These are phyloP conservation scores for Hymenoscyphus infarciens DNA, from an alignment of 2,329 filamentous ascomycete species.

Conservation along the genomic window DNA sequence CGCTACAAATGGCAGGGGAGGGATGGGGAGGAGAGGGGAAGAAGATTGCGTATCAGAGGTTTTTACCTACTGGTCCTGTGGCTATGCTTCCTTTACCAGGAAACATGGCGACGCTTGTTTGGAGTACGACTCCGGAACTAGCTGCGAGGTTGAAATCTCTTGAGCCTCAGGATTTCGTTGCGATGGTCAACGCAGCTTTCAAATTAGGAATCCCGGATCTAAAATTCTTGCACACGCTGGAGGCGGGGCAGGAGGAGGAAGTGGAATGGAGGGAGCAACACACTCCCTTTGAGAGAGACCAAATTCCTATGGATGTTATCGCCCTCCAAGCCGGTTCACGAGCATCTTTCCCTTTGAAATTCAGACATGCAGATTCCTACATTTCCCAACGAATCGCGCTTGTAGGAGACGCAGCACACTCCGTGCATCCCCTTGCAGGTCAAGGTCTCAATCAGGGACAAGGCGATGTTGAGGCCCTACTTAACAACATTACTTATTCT, in stretches of 20 bases:
- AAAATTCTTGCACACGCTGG: conserved; percentile 70
- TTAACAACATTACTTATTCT: conserved; percentile 69
- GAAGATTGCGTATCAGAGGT: conserved; percentile 90
- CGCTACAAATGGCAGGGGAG: conserved; percentile 65
- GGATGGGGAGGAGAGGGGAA: conserved; percentile 50
- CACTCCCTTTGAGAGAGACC: conserved; percentile 50
- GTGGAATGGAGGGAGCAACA: conserved; percentile 78
- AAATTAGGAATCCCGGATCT: conserved; percentile 76
- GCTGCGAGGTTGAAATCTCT: conserved; percentile 78
- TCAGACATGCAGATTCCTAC: conserved; percentile 94
- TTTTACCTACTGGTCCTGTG: conserved; percentile 86
- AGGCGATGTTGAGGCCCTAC: conserved; percentile 78
- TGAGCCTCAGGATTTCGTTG: conserved; percentile 67
- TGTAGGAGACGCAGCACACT: conserved; percentile 92
- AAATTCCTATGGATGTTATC: conserved; percentile 63
- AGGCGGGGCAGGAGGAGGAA: conserved; percentile 64
- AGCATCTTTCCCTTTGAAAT: conserved; percentile 85
- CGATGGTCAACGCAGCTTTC: conserved; percentile 93
- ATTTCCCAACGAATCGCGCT: conserved; percentile 86
- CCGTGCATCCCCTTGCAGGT: conserved; percentile 88
- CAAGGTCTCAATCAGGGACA: conserved; percentile 94
- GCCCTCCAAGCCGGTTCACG: conserved; percentile 74
- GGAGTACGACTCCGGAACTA: conserved; percentile 83
- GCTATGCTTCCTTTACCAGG: conserved; percentile 88
- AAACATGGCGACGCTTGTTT: conserved; percentile 80